A percentile compares a stretch with the other conserved stretches of the same genome.
These are phyloP conservation scores for Arthrocladium fulminans DNA, from an alignment of 2,329 filamentous ascomycete species.

Conservation along the genomic window DNA sequence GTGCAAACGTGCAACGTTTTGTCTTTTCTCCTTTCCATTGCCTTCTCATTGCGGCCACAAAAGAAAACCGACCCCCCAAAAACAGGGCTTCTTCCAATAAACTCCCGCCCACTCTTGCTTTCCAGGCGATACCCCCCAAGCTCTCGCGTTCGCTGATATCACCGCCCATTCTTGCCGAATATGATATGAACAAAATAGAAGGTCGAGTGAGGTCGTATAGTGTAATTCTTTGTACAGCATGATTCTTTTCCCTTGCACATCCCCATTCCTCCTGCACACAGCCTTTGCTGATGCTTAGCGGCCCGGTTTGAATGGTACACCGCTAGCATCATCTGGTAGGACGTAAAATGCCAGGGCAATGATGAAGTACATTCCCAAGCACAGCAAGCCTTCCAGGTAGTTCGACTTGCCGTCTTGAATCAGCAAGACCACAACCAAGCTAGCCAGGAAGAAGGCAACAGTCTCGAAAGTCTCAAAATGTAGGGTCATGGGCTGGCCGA, in stretches of 20 bases:
- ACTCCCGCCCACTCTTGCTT: background rate
- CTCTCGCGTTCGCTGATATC: background rate
- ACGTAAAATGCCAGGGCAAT: slow-evolving; percentile 42
- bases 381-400: slow-evolving; percentile 73
- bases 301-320: background rate
- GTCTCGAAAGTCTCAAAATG: slow-evolving; percentile 77
- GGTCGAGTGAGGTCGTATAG: too few species aligned
- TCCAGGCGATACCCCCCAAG: background rate
- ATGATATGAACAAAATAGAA: background rate
- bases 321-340: slow-evolving; percentile 34
- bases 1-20: background rate
- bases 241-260: background rate
- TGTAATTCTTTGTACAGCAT: background rate
- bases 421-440: slow-evolving; percentile 62
- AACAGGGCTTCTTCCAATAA: too few species aligned
- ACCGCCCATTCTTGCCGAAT: background rate
- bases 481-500: slow-evolving; percentile 63
- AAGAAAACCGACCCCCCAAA: background rate
- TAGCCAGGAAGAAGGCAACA: slow-evolving; percentile 65
- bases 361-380: slow-evolving; percentile 45
- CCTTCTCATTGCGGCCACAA: background rate
- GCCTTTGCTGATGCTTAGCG: background rate
- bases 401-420: slow-evolving; percentile 77
- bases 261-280: background rate
- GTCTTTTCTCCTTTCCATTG: background rate